phyloP scores from a whole-genome alignment of 1,139 yeast genomes.

The Diutina pseudorugosa region DNA sequence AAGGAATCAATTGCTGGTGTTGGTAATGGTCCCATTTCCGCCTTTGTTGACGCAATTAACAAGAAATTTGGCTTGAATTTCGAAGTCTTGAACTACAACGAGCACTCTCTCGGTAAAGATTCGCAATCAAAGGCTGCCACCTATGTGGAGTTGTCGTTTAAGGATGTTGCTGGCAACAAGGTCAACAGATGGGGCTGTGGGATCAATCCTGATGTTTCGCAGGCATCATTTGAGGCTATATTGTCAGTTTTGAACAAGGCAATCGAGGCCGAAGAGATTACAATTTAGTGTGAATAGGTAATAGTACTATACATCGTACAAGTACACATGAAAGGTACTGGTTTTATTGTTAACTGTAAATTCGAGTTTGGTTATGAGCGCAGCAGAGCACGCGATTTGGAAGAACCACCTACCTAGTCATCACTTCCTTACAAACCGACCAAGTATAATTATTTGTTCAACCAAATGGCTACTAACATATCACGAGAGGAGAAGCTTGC shows the following conservation, averaged over 20 bases:
- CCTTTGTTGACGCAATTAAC: slow-evolving; percentile 70
- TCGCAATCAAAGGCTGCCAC: slow-evolving; percentile 89
- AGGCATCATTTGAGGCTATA: slow-evolving; percentile 75
- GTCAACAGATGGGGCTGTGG: slow-evolving; percentile 85
- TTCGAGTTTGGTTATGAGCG: neutral
- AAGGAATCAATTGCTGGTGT: slow-evolving; percentile 43
- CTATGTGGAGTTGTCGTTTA: slow-evolving; percentile 46
- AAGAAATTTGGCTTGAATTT: slow-evolving; percentile 41
- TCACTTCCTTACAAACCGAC: neutral
- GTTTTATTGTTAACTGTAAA: no score
- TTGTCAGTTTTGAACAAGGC: slow-evolving; percentile 55
- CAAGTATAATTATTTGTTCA: neutral
- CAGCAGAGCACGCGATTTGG: neutral
- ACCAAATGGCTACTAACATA: neutral
- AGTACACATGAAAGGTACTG: no score
- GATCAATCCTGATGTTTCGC: slow-evolving; percentile 83
- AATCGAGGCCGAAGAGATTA: slow-evolving; percentile 8
- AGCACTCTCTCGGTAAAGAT: slow-evolving; percentile 75
- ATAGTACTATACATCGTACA: no score
- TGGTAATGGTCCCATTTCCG: slow-evolving; percentile 95
- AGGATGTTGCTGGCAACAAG: slow-evolving; percentile 32
- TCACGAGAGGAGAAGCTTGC: slow-evolving; percentile 3
- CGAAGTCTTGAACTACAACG: slow-evolving; percentile 76
- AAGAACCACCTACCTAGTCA: neutral
- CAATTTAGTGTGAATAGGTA: slow-evolving; percentile 4